A percentile compares a stretch with the other conserved stretches of the same genome.
Conservation (phyloP, 1,284 basidiomycete species). For the Agroathelia rolfsii region DNA sequence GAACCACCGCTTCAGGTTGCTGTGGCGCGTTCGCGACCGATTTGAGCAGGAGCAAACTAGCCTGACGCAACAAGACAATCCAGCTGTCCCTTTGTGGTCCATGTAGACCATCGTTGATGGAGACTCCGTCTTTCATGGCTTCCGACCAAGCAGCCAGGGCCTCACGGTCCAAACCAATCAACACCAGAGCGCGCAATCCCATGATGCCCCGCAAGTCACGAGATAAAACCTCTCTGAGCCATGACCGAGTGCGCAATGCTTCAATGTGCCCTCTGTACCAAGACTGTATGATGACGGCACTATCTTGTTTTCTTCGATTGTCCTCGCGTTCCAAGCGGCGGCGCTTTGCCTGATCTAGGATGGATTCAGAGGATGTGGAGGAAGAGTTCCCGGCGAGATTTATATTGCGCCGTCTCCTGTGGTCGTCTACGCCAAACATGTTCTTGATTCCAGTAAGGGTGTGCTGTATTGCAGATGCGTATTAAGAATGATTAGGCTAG, state of each 20-base stretch:
- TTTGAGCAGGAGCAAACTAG: constrained; percentile 37
- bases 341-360: constrained; percentile 52
- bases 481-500: too few relatives aligned
- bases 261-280: constrained; percentile 50
- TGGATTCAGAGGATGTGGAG: constrained; percentile 38
- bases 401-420: constrained; percentile 46
- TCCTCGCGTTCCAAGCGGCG: constrained; percentile 49
- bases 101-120: constrained; percentile 15
- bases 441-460: constrained; percentile 1
- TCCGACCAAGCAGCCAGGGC: constrained; percentile 45
- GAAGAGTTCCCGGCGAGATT: constrained; percentile 64
- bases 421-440: neutral
- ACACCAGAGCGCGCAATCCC: constrained; percentile 51
- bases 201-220: constrained; percentile 37
- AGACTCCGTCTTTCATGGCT: constrained; percentile 18
- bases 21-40: constrained; percentile 36
- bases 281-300: constrained; percentile 53
- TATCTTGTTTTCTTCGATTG: constrained; percentile 43
- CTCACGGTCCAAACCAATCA: constrained; percentile 46
- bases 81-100: constrained; percentile 36
- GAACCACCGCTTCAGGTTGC: too few relatives aligned
- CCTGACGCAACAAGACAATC: constrained; percentile 44
- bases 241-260: constrained; percentile 26
- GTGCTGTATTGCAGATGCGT: too few relatives aligned
- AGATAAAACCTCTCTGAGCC: constrained; percentile 25